Conservation (phyloP, 192 early-diverging fungal genomes). For the Coemansia sp. region DNA sequence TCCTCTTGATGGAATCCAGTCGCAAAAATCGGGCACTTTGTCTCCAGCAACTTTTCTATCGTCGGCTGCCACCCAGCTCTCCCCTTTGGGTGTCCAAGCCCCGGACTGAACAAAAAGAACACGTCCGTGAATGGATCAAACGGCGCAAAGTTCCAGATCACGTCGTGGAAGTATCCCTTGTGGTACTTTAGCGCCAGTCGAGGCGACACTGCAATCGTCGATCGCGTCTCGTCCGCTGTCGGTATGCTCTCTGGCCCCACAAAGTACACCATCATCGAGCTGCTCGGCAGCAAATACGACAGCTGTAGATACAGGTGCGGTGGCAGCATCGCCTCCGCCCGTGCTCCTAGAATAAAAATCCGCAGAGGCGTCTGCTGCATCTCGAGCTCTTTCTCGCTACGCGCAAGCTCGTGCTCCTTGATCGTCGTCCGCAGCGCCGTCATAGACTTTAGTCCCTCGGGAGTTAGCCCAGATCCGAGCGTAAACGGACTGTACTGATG, state of each 20-base stretch:
- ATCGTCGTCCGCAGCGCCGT: constrained; percentile 60
- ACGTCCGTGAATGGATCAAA: constrained; percentile 80
- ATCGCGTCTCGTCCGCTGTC: constrained; percentile 56
- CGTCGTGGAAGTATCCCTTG: constrained; percentile 66
- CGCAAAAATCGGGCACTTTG: constrained; percentile 77
- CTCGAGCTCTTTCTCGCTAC: constrained; percentile 56
- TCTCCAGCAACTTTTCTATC: constrained; percentile 66
- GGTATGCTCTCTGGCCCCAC: constrained; percentile 74
- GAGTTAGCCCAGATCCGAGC: constrained; percentile 63
- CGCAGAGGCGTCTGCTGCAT: constrained; percentile 64
- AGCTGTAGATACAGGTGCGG: constrained; percentile 74
- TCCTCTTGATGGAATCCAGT: constrained; percentile 76
- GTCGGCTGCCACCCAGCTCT: constrained; percentile 68
- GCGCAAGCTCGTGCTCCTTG: constrained; percentile 55
- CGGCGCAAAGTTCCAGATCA: constrained; percentile 59
- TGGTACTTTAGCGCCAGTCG: constrained; percentile 70
- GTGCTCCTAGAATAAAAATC: constrained; percentile 70
- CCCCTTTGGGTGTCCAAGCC: constrained; percentile 63
- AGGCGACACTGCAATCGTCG: constrained; percentile 52
- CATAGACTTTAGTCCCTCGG: constrained; percentile 74
- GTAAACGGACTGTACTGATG: constrained; percentile 75
- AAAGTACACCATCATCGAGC: constrained; percentile 78
- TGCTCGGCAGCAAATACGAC: constrained; percentile 62
- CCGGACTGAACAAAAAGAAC: constrained; percentile 80
- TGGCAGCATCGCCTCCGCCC: constrained; percentile 76